phyloP scores from a whole-genome alignment of 2,329 filamentous ascomycete genomes.

The Penicillium sp. region DNA sequence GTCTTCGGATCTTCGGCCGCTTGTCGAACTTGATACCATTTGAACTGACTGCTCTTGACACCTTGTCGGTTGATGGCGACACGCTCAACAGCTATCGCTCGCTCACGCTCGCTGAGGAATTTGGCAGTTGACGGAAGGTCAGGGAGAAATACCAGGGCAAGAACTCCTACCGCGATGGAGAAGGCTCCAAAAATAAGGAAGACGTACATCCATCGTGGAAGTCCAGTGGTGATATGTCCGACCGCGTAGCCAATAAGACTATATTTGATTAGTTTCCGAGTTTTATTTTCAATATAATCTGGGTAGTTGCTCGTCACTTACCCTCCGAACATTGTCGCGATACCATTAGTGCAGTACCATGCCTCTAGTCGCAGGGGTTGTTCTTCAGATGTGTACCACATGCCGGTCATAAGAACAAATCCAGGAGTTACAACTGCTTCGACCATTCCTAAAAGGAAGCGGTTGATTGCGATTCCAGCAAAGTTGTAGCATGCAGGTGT shows the following conservation, averaged over 20 bases:
- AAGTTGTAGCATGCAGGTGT: constrained; percentile 48
- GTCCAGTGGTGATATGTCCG: constrained; percentile 56
- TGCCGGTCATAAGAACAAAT: constrained; percentile 53
- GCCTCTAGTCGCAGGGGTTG: constrained; percentile 55
- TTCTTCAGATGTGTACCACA: constrained; percentile 52
- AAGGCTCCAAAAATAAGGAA: constrained; percentile 56
- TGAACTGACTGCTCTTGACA: constrained; percentile 55
- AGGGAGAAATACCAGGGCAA: constrained; percentile 42
- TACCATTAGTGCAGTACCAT: constrained; percentile 60
- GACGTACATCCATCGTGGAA: constrained; percentile 57
- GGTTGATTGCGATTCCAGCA: constrained; percentile 45
- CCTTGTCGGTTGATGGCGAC: constrained; percentile 54
- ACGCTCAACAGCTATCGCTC: constrained; percentile 55
- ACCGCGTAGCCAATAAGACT: constrained; percentile 58
- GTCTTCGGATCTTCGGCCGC: constrained; percentile 57
- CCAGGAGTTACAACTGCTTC: constrained; percentile 52
- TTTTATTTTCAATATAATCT: not conserved
- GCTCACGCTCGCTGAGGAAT: constrained; percentile 51
- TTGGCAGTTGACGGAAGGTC: constrained; percentile 48
- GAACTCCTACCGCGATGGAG: constrained; percentile 39
- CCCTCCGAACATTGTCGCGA: constrained; percentile 62
- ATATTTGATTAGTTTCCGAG: not conserved
- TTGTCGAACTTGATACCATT: constrained; percentile 49
- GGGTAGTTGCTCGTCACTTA: constrained; percentile 22
- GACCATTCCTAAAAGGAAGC: constrained; percentile 50